Percentiles rank a stretch among this genome's conserved stretches.
These are phyloP conservation scores for Elaeagnus macrophylla DNA, from an alignment of 306 rosid genomes.

Conservation along the genomic window DNA sequence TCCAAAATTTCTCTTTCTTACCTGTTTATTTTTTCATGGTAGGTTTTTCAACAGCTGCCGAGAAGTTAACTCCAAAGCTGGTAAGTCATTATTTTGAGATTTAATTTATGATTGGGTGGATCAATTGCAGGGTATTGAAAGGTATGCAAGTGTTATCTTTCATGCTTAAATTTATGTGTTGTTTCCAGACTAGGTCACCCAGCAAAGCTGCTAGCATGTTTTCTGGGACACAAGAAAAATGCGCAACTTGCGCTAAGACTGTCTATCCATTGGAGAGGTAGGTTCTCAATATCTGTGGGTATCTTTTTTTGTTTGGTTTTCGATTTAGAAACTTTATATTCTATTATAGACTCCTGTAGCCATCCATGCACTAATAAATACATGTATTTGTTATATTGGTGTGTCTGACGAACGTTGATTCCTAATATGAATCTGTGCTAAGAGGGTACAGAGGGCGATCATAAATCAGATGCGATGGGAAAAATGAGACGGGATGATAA, in stretches of 20 bases:
- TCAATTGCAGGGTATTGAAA: background rate
- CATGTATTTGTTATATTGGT: no score
- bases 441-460: no score
- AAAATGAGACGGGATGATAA: background rate
- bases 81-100: slow-evolving; percentile 32
- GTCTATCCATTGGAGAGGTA: slow-evolving; percentile 94
- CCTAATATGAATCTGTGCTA: no score
- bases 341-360: no score
- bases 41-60: slow-evolving; percentile 76
- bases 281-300: background rate
- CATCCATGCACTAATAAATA: no score
- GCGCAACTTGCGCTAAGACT: slow-evolving; percentile 73
- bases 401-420: no score
- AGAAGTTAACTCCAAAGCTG: slow-evolving; percentile 69
- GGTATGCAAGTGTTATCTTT: background rate
- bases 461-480: no score
- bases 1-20: slow-evolving; percentile 2
- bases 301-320: no score
- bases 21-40: slow-evolving; percentile 23
- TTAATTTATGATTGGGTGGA: slow-evolving; percentile 5
- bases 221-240: slow-evolving; percentile 88
- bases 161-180: slow-evolving; percentile 1
- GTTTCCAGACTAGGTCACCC: slow-evolving; percentile 47
- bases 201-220: slow-evolving; percentile 68
- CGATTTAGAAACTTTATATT: no score